phyloP scores from a whole-genome alignment of 2,329 filamentous ascomycete genomes.

The Venturia asperata region DNA sequence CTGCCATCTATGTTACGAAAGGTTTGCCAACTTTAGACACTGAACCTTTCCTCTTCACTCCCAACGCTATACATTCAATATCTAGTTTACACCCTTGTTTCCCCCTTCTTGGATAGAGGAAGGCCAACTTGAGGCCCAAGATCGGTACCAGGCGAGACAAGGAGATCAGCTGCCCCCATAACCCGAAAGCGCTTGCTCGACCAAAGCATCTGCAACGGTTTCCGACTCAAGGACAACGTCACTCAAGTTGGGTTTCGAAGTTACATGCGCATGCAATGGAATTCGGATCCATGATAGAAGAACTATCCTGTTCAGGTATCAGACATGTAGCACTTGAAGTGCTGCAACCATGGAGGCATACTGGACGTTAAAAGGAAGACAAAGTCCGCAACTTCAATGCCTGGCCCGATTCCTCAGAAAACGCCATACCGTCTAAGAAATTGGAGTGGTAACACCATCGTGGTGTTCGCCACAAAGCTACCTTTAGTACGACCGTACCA shows the following conservation, averaged over 20 bases:
- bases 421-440: slow-evolving; percentile 30
- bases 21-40: no score
- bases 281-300: slow-evolving; percentile 57
- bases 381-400: no score
- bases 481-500: neutral
- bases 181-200: slow-evolving; percentile 52
- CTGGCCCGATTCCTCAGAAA: slow-evolving; percentile 55
- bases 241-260: slow-evolving; percentile 44
- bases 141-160: slow-evolving; percentile 35
- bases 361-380: no score
- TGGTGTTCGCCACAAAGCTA: neutral
- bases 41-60: neutral
- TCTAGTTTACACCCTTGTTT: slow-evolving; percentile 31
- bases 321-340: neutral
- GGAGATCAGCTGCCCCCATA: slow-evolving; percentile 50
- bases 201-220: slow-evolving; percentile 57
- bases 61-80: neutral
- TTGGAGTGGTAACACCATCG: neutral
- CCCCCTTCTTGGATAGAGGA: slow-evolving; percentile 56
- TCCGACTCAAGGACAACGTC: slow-evolving; percentile 50
- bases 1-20: neutral
- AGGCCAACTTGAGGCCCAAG: slow-evolving; percentile 42
- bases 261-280: slow-evolving; percentile 50
- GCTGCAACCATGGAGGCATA: neutral
- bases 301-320: slow-evolving; percentile 37